Percentiles rank a stretch among this genome's conserved stretches.
Conservation (phyloP, 2,329 filamentous ascomycete genomes). For the Fusarium metavorans region DNA sequence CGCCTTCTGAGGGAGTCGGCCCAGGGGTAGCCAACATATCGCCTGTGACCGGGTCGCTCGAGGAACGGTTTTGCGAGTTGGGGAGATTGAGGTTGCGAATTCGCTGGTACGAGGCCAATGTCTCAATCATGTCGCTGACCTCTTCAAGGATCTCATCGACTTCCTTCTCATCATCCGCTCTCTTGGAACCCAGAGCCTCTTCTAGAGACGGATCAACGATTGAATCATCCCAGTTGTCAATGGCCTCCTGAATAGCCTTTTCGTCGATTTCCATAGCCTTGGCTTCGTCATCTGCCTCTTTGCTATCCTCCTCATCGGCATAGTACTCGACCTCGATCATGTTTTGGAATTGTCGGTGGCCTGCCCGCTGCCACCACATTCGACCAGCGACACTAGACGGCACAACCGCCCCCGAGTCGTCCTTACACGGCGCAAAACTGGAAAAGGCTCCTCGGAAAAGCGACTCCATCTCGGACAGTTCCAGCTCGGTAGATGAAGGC, state of each 20-base stretch:
- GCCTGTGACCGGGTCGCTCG: conserved; percentile 71
- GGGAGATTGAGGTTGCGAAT: conserved; percentile 80
- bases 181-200: conserved; percentile 63
- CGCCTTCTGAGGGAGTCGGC: conserved; percentile 74
- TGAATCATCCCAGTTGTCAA: conserved; percentile 70
- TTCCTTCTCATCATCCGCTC: conserved; percentile 73
- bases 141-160: conserved; percentile 78
- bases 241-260: conserved; percentile 63
- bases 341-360: conserved; percentile 73
- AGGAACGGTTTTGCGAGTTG: conserved; percentile 71
- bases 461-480: conserved; percentile 77
- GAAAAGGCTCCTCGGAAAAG: conserved; percentile 83
- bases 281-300: conserved; percentile 48
- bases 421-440: conserved; percentile 81
- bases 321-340: conserved; percentile 67
- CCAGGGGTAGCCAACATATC: conserved; percentile 77
- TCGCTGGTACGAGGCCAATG: conserved; percentile 81
- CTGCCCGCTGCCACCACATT: conserved; percentile 82
- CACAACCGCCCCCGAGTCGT: conserved; percentile 78
- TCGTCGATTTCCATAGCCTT: conserved; percentile 62
- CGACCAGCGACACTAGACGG: conserved; percentile 75
- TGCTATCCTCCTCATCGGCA: conserved; percentile 54
- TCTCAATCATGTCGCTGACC: conserved; percentile 81
- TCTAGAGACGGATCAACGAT: conserved; percentile 69
- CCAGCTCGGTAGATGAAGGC: conserved; percentile 65